Conservation (phyloP, 2,329 filamentous ascomycete species). For the Xylaria sp. region DNA sequence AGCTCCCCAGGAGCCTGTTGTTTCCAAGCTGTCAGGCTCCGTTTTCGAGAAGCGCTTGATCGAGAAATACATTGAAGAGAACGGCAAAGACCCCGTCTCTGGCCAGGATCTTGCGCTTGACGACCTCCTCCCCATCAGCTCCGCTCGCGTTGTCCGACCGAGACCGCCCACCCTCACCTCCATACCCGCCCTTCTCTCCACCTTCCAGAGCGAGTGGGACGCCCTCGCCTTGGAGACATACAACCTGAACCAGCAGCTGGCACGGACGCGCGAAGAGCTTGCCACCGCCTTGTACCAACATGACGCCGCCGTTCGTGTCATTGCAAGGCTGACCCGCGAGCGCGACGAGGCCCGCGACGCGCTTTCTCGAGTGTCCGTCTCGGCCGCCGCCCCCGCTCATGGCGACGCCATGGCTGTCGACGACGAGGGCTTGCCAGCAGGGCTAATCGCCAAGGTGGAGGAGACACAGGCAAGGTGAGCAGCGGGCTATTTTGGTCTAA, state of each 20-base stretch:
- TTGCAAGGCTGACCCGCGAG: slow-evolving; percentile 88
- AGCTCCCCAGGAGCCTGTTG: slow-evolving; percentile 91
- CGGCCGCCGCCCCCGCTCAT: slow-evolving; percentile 57
- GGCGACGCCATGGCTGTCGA: slow-evolving; percentile 96
- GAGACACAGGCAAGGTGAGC: slow-evolving; percentile 79
- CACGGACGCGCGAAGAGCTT: slow-evolving; percentile 90
- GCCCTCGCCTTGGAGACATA: slow-evolving; percentile 89
- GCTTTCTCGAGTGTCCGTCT: slow-evolving; percentile 81
- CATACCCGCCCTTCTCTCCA: slow-evolving; percentile 89
- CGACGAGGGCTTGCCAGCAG: slow-evolving; percentile 74
- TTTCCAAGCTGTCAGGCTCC: slow-evolving; percentile 93
- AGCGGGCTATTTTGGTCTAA: background rate
- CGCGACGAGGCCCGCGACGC: slow-evolving; percentile 91
- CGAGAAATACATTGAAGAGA: slow-evolving; percentile 90
- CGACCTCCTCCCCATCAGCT: slow-evolving; percentile 87
- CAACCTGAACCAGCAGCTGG: slow-evolving; percentile 85
- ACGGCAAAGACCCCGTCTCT: slow-evolving; percentile 90
- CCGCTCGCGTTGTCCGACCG: slow-evolving; percentile 81
- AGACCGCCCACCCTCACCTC: slow-evolving; percentile 93
- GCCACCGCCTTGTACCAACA: slow-evolving; percentile 95
- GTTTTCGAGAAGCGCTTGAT: slow-evolving; percentile 96
- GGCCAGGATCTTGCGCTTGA: slow-evolving; percentile 82
- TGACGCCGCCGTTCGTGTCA: slow-evolving; percentile 94
- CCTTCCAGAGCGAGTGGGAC: slow-evolving; percentile 99
- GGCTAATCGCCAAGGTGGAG: slow-evolving; percentile 74